A percentile compares a stretch with the other conserved stretches of the same genome.
Conservation (phyloP, 495 filamentous ascomycete species). For the Bacidia rubella region DNA sequence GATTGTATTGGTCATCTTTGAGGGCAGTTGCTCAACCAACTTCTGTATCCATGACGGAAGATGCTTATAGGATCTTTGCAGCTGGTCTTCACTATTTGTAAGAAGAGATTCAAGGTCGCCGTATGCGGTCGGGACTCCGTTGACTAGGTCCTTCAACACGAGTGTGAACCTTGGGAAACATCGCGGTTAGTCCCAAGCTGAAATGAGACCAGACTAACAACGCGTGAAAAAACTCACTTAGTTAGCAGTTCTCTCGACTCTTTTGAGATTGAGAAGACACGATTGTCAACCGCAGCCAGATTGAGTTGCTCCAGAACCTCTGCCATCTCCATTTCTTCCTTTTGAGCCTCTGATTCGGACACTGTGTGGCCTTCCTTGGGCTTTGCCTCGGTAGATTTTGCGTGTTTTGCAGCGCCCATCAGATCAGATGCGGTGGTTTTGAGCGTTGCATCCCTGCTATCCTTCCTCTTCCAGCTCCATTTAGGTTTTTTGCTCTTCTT, state of each 20-base stretch:
- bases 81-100: conserved; percentile 59
- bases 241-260: conserved; percentile 67
- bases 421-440: conserved; percentile 21
- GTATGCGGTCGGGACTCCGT: conserved; percentile 86
- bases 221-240: conserved; percentile 24
- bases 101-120: conserved; percentile 73
- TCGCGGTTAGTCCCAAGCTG: neutral
- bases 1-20: conserved; percentile 59
- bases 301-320: conserved; percentile 67
- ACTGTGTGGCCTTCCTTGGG: conserved; percentile 25
- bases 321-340: conserved; percentile 63
- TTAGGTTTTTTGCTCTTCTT: conserved; percentile 27
- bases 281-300: conserved; percentile 63
- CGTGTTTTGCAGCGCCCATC: conserved; percentile 16
- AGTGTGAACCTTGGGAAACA: conserved; percentile 48
- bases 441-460: conserved; percentile 25
- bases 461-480: conserved; percentile 35
- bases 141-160: conserved; percentile 80
- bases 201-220: neutral
- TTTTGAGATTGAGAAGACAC: conserved; percentile 65
- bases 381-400: conserved; percentile 17
- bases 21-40: conserved; percentile 70
- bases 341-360: conserved; percentile 28
- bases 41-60: conserved; percentile 77
- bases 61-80: conserved; percentile 61